These are phyloP conservation scores for Alternaria sp. DNA, from an alignment of 2,329 filamentous ascomycete genomes.

Conservation along the genomic window DNA sequence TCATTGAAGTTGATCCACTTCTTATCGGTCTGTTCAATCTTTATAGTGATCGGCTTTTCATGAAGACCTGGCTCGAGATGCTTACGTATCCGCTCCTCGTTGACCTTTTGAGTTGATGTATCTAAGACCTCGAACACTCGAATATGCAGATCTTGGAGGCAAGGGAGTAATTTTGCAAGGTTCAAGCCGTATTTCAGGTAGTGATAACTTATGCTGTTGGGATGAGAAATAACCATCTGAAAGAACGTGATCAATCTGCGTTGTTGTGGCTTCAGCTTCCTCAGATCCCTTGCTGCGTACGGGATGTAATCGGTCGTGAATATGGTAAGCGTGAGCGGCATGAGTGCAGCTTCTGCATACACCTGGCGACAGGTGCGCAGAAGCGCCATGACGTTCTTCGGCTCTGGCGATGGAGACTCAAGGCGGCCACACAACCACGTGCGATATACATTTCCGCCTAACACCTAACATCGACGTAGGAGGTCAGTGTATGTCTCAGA, in stretches of 20 bases:
- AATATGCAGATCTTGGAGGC: background rate
- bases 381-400: constrained; percentile 1
- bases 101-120: background rate
- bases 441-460: constrained; percentile 17
- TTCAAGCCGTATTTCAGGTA: too few species aligned
- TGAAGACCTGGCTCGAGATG: background rate
- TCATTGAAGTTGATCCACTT: background rate
- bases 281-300: background rate
- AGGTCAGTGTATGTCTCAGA: background rate
- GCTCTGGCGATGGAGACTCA: background rate
- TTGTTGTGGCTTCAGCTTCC: background rate
- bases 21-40: background rate
- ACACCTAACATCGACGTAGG: background rate
- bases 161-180: background rate
- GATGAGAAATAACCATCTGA: background rate
- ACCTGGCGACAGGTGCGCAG: constrained; percentile 23
- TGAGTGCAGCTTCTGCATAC: constrained; percentile 14
- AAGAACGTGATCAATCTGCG: background rate
- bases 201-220: background rate
- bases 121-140: background rate
- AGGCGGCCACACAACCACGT: background rate
- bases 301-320: background rate
- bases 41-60: background rate
- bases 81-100: background rate
- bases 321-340: constrained; percentile 5